phyloP scores from a whole-genome alignment of 805 yeast genomes.

The Scheffersomyces amazonensis region DNA sequence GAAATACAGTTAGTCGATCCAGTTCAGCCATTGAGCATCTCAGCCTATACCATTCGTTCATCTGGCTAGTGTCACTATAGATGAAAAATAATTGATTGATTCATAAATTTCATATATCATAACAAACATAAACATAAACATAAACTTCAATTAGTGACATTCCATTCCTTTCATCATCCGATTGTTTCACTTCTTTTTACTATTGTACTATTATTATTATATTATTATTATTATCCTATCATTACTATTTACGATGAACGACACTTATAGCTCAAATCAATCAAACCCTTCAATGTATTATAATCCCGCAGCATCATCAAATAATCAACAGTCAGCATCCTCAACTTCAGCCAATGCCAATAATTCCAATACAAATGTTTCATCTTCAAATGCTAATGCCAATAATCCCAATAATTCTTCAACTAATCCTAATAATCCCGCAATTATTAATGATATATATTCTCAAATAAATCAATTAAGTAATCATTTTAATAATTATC shows the following conservation, averaged over 20 bases:
- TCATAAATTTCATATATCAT: too few species aligned
- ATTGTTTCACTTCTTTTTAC: too few species aligned
- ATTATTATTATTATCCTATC: too few species aligned
- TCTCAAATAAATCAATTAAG: conserved; percentile 13
- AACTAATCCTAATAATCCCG: not conserved
- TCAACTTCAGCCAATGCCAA: not conserved
- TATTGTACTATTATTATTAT: too few species aligned
- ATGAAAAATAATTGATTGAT: too few species aligned
- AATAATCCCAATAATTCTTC: not conserved
- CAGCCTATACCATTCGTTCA: too few species aligned
- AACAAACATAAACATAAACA: too few species aligned
- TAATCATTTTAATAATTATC: conserved; percentile 14
- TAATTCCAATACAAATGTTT: not conserved
- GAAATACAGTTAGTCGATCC: too few species aligned
- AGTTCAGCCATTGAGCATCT: too few species aligned
- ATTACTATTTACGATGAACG: conserved; percentile 2
- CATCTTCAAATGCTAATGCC: not conserved
- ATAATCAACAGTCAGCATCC: not conserved
- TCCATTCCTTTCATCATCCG: too few species aligned
- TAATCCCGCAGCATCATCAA: not conserved
- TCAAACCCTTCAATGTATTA: conserved; percentile 3
- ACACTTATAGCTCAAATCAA: conserved; percentile 1
- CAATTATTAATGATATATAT: conserved; percentile 8
- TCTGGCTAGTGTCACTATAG: too few species aligned
- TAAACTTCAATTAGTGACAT: too few species aligned